phyloP scores from a whole-genome alignment of 2,329 filamentous ascomycete species.

The Colletotrichum spaethianum region DNA sequence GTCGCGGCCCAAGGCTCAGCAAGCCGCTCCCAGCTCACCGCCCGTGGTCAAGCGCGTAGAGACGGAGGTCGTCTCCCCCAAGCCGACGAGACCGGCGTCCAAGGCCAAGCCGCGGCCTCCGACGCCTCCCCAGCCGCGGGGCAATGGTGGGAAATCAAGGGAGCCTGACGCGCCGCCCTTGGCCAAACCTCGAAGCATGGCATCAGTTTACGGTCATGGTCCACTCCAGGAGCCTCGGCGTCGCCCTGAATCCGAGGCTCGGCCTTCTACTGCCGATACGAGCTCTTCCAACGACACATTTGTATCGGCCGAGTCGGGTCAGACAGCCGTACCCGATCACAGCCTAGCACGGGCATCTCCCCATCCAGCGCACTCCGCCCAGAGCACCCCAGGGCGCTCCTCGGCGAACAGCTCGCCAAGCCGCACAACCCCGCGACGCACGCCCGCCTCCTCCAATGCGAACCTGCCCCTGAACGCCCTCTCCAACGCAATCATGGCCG shows the following conservation, averaged over 20 bases:
- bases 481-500: conserved; percentile 81
- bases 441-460: conserved; percentile 49
- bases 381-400: conserved; percentile 24
- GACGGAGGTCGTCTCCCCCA: conserved; percentile 49
- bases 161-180: background rate
- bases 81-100: conserved; percentile 49
- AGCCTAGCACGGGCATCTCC: background rate
- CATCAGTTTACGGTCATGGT: background rate
- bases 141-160: conserved; percentile 16
- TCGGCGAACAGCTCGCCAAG: conserved; percentile 52
- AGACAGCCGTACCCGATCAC: conserved; percentile 28
- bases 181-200: conserved; percentile 14
- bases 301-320: conserved; percentile 51
- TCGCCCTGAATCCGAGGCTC: conserved; percentile 28
- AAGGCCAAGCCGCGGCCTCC: conserved; percentile 49
- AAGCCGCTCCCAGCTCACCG: conserved; percentile 41
- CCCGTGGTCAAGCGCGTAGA: conserved; percentile 39
- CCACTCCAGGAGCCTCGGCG: background rate
- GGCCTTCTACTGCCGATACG: conserved; percentile 42
- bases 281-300: conserved; percentile 44
- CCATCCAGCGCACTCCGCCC: conserved; percentile 17
- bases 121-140: conserved; percentile 54
- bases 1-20: conserved; percentile 22
- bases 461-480: conserved; percentile 74
- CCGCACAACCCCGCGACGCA: conserved; percentile 51